Evolutionary conservation across 1,139 yeast species (phyloP), one percentile per base, ranked within the genome.

Genomic region (Debaryomyces fabryi): DNA sequence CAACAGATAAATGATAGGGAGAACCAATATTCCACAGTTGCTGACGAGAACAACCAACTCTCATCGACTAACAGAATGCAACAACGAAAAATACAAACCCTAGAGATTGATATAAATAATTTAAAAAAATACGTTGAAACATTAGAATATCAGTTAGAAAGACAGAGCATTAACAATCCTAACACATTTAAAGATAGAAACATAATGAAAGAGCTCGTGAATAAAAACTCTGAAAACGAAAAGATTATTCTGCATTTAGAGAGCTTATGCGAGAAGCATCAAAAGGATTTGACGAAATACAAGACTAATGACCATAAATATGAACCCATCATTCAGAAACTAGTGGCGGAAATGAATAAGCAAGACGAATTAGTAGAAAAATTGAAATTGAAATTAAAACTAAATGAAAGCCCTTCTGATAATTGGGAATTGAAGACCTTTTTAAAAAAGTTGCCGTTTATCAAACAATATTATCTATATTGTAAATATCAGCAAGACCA

Each of bases 381-480:
- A 3, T 49, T 72, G 21, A 62, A 58, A 47, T 25, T 35, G 3
- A 64, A 63, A 42, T 51, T 70, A 23, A 52, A 55, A 6, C 39
- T 63, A 21, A 39, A 47, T 15, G 54, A 50, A 16, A 39, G 21
- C 23, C 43, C 10, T 21, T 40, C 36, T 4, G 13, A n/a, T 40
- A 45, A 30, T 39, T 25, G 7, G 44, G 45, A 34, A 10, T 41
- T 63, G 13, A 54, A 53, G 13, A 46, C 49, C 16, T 64, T 69
- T 40, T 5, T 70, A 16, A 38, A 51, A 6, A 63, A 59, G 36
- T 49, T 72, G 15, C 78, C 78, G 2, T 60, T 71, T 34, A 48
- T 71, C 13, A 70, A 67, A 46, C 74, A 72, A 46, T 67, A 68
- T 50, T 63, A 62, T 41, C 51, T 59, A 44, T 67, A 58, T 44